Percentiles rank a stretch among this genome's conserved stretches.
Conservation (phyloP, 805 yeast genomes). For the Candida pseudofarinosa region DNA sequence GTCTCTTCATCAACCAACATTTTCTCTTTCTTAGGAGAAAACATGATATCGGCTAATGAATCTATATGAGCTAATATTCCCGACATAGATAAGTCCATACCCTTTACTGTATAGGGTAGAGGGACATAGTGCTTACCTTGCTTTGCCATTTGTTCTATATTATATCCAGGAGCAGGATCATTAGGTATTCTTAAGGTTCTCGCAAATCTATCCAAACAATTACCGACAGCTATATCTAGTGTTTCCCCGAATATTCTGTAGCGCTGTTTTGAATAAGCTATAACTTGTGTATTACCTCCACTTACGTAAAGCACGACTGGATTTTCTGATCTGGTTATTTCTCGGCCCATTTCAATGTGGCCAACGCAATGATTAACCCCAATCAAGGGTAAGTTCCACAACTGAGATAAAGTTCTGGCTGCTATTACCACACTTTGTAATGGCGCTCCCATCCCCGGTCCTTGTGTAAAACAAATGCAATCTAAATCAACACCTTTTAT, state of each 20-base stretch:
- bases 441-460: slow-evolving; percentile 99
- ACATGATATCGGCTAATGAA: slow-evolving; percentile 68
- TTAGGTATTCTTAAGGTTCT: slow-evolving; percentile 84
- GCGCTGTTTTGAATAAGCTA: slow-evolving; percentile 90
- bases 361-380: slow-evolving; percentile 98
- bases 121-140: slow-evolving; percentile 59
- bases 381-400: slow-evolving; percentile 81
- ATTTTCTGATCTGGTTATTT: slow-evolving; percentile 94
- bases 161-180: slow-evolving; percentile 96
- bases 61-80: slow-evolving; percentile 90
- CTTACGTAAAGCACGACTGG: slow-evolving; percentile 96
- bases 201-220: slow-evolving; percentile 94
- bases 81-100: slow-evolving; percentile 97
- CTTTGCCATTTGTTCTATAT: slow-evolving; percentile 91
- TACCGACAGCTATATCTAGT: slow-evolving; percentile 94
- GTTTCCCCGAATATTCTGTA: slow-evolving; percentile 99
- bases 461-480: slow-evolving; percentile 91
- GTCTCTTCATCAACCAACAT: slow-evolving; percentile 36
- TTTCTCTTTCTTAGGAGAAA: slow-evolving; percentile 40
- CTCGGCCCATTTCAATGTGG: slow-evolving; percentile 98
- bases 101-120: slow-evolving; percentile 94
- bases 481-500: slow-evolving; percentile 53
- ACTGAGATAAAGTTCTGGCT: slow-evolving; percentile 76
- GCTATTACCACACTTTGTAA: slow-evolving; percentile 88
- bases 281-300: slow-evolving; percentile 98